These are phyloP conservation scores for Boletus rubropictus DNA, from an alignment of 768 basidiomycete genomes.

Conservation along the genomic window DNA sequence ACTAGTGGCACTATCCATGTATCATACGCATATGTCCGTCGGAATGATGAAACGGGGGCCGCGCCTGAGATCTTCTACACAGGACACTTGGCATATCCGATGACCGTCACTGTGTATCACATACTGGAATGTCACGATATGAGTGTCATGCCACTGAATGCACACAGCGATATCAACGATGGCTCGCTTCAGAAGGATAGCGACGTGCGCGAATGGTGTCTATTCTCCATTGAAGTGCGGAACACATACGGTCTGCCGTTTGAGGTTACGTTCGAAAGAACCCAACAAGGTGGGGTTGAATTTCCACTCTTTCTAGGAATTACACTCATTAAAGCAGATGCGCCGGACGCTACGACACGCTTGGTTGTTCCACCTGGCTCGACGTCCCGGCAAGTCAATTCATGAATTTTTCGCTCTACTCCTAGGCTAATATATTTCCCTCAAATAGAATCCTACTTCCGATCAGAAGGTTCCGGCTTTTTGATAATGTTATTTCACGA, in stretches of 20 bases:
- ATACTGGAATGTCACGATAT: constrained; percentile 86
- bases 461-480: constrained; percentile 61
- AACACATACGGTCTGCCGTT: constrained; percentile 92
- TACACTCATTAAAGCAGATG: constrained; percentile 31
- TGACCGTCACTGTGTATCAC: constrained; percentile 91
- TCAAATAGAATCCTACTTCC: constrained; percentile 57
- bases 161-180: constrained; percentile 18
- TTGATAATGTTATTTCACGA: constrained; percentile 48
- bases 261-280: constrained; percentile 72
- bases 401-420: background rate
- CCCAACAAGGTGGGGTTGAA: constrained; percentile 49
- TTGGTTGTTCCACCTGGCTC: constrained; percentile 83
- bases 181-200: constrained; percentile 35
- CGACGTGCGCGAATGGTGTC: constrained; percentile 67
- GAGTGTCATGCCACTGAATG: constrained; percentile 64
- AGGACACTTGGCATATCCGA: constrained; percentile 81
- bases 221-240: constrained; percentile 85
- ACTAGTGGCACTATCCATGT: constrained; percentile 74
- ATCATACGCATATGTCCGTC: constrained; percentile 71
- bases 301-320: background rate
- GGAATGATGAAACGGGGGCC: constrained; percentile 29
- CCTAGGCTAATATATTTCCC: constrained; percentile 4
- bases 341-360: constrained; percentile 37
- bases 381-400: constrained; percentile 58
- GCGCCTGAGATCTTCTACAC: constrained; percentile 64